A percentile compares a stretch with the other conserved stretches of the same genome.
Evolutionary conservation across 805 yeast genomes (phyloP).

Genomic region (Candida parachauliodes): DNA sequence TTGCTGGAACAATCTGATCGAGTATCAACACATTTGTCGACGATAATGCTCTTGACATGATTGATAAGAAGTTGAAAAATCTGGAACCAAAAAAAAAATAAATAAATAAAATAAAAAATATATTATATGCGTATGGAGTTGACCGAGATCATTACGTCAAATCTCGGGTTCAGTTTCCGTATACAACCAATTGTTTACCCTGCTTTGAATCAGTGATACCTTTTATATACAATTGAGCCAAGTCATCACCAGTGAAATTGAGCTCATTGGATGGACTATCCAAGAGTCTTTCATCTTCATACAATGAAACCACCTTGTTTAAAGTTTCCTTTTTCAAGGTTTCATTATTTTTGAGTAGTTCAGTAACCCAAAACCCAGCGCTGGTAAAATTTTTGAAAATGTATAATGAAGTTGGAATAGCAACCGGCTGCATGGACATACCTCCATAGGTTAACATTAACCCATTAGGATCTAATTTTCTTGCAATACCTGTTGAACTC

Average conservation of each 20-base stretch:
- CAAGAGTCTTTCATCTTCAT: conserved; percentile 34
- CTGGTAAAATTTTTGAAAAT: conserved; percentile 86
- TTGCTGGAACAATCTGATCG: conserved; percentile 50
- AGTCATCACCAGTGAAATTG: conserved; percentile 18
- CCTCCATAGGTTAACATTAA: conserved; percentile 92
- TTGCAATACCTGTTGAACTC: conserved; percentile 73
- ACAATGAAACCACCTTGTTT: conserved; percentile 37
- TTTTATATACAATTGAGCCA: conserved; percentile 26
- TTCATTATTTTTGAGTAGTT: conserved; percentile 30
- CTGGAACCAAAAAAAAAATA: no score
- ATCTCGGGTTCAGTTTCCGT: background rate
- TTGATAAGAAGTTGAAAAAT: no score
- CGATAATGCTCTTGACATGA: conserved; percentile 62
- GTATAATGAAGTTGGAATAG: conserved; percentile 82
- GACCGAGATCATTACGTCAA: background rate
- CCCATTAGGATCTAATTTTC: conserved; percentile 74
- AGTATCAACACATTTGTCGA: conserved; percentile 56
- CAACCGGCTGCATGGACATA: conserved; percentile 94
- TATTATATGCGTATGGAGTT: background rate
- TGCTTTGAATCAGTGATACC: conserved; percentile 31
- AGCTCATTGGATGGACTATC: conserved; percentile 36
- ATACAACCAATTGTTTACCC: conserved; percentile 39
- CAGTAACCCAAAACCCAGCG: conserved; percentile 92
- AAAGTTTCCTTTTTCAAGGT: conserved; percentile 35
- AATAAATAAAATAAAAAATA: conserved; percentile 1